phyloP scores from a whole-genome alignment of 352 stramenopile species.

The Globisporangium canariense region DNA sequence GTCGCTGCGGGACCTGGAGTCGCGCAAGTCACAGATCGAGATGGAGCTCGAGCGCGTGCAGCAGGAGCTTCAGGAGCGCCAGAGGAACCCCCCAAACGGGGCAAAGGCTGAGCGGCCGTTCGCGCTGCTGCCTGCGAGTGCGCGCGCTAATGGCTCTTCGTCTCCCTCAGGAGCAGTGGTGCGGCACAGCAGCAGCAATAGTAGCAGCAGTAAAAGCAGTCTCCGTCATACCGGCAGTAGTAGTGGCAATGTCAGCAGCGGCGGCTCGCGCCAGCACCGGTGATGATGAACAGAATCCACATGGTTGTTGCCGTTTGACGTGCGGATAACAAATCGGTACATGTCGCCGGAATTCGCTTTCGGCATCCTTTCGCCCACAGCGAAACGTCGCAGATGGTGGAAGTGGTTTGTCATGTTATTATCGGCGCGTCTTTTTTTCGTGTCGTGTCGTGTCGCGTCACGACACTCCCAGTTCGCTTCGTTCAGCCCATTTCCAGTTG shows the following conservation, averaged over 20 bases:
- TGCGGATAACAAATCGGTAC: conserved; percentile 2
- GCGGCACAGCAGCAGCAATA: background rate
- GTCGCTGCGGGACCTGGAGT: conserved; percentile 53
- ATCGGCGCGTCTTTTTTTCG: background rate
- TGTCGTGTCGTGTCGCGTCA: background rate
- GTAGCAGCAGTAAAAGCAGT: background rate
- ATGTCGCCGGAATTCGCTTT: background rate
- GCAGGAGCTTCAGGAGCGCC: conserved; percentile 14
- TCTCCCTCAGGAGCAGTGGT: background rate
- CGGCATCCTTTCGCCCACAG: background rate
- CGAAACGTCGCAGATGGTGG: conserved; percentile 4
- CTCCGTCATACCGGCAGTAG: background rate
- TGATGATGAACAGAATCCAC: conserved; percentile 7
- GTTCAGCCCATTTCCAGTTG: background rate
- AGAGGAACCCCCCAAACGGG: background rate
- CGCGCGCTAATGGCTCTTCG: conserved; percentile 1
- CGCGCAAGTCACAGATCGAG: conserved; percentile 51
- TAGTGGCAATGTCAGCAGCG: background rate
- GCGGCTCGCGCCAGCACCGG: background rate
- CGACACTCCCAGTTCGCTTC: background rate
- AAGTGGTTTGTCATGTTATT: background rate
- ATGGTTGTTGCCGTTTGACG: background rate
- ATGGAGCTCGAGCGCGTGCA: conserved; percentile 22
- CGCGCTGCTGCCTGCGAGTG: conserved; percentile 13
- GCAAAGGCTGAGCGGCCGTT: conserved; percentile 9